A percentile compares a stretch with the other conserved stretches of the same genome.
phyloP scores from a whole-genome alignment of 129 eudicot species.

The Sambucus nigra region DNA sequence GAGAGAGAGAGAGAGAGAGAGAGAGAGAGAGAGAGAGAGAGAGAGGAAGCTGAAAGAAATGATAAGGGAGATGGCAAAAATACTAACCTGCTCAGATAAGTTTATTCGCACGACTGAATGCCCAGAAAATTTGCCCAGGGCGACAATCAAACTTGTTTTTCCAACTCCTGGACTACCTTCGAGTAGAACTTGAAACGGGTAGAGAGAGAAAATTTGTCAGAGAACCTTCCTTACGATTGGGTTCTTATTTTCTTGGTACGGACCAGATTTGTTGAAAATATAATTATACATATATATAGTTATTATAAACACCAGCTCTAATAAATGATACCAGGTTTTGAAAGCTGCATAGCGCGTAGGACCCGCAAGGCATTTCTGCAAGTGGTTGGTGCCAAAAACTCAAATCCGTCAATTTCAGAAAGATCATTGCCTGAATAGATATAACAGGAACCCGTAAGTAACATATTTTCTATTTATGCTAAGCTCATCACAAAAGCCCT shows the following conservation, averaged over 20 bases:
- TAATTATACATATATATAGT: not conserved
- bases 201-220: constrained; percentile 16
- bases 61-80: not conserved
- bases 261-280: not conserved
- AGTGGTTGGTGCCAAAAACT: constrained; percentile 87
- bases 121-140: constrained; percentile 84
- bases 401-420: constrained; percentile 48
- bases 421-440: constrained; percentile 34
- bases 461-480: not conserved
- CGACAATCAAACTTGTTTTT: constrained; percentile 78
- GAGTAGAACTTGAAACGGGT: constrained; percentile 49
- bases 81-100: constrained; percentile 87
- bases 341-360: constrained; percentile 96
- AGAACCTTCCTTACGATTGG: not conserved
- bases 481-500: not conserved
- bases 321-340: constrained; percentile 62
- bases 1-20: not conserved
- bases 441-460: not conserved
- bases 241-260: not conserved
- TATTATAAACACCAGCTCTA: not conserved
- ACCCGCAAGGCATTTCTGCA: constrained; percentile 70
- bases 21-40: not conserved
- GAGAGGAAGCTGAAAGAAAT: not conserved
- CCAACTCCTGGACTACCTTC: constrained; percentile 99
- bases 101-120: constrained; percentile 90